Evolutionary conservation across 306 rosid genomes (phyloP).

Genomic region (Aeschynomene evenia): DNA sequence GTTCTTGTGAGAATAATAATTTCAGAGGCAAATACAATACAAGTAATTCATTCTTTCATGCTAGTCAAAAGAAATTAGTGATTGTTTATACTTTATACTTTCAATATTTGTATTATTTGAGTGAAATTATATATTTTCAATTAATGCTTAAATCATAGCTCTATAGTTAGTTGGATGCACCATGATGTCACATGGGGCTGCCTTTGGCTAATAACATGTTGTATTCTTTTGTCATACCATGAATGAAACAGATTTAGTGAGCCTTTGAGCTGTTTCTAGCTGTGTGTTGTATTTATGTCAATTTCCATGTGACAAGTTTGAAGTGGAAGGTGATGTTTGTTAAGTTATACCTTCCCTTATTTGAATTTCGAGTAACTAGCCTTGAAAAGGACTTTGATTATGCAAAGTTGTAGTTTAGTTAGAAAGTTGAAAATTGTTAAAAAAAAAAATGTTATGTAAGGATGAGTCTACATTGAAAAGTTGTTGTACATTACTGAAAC

Average conservation of each 20-base stretch:
- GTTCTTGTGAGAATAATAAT: slow-evolving; percentile 15
- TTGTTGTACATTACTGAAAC: no score
- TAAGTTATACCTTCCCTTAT: not conserved
- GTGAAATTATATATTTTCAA: not conserved
- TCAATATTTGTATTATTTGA: not conserved
- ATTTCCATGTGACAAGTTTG: not conserved
- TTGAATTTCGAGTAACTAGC: not conserved
- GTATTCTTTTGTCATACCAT: slow-evolving; percentile 17
- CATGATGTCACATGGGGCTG: not conserved
- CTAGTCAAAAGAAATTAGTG: not conserved
- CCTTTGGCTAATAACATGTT: slow-evolving; percentile 14
- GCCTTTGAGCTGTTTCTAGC: not conserved
- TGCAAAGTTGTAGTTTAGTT: not conserved
- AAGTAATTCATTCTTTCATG: slow-evolving; percentile 15
- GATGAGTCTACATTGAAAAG: no score
- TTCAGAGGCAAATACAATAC: slow-evolving; percentile 1
- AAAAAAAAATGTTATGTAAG: no score
- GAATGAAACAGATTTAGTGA: not conserved
- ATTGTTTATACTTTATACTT: slow-evolving; percentile 12
- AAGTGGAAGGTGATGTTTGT: not conserved
- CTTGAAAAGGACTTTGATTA: not conserved
- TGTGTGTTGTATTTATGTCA: not conserved
- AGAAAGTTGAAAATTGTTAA: not conserved
- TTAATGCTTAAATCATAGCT: slow-evolving; percentile 14
- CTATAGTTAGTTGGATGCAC: not conserved